Percentiles rank a stretch among this genome's conserved stretches.
These are phyloP conservation scores for Trichoderma koningii DNA, from an alignment of 2,329 filamentous ascomycete species.

Conservation along the genomic window DNA sequence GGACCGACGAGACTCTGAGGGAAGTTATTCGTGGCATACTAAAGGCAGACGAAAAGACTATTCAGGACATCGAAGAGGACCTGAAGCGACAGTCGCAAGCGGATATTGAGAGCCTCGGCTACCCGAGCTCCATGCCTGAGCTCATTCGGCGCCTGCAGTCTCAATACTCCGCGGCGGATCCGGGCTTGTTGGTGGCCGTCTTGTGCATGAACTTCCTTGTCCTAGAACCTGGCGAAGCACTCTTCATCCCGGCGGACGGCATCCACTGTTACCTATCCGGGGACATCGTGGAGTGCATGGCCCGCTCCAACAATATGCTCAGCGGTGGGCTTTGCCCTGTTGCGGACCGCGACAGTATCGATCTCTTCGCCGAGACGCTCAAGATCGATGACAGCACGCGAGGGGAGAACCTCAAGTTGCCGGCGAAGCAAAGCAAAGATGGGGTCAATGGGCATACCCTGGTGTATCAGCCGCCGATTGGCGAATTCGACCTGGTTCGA, in stretches of 20 bases:
- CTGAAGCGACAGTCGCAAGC: not conserved
- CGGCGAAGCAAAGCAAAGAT: not conserved
- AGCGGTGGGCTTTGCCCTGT: not conserved
- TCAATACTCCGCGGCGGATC: not conserved
- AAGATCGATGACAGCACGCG: not conserved
- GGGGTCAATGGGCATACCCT: not conserved
- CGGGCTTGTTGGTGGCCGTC: not conserved
- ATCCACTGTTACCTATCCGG: not conserved
- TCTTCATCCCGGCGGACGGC: conserved; percentile 1
- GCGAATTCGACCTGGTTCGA: not conserved
- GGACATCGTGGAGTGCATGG: conserved; percentile 13
- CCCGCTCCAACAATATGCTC: conserved; percentile 3
- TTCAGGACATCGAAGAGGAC: not conserved
- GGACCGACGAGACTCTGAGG: not conserved
- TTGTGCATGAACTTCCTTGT: conserved; percentile 1
- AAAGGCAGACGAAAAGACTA: not conserved
- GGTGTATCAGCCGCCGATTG: not conserved
- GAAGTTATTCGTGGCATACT: not conserved
- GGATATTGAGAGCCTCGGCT: not conserved
- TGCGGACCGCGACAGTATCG: not conserved
- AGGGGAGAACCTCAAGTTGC: not conserved
- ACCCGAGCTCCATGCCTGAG: not conserved
- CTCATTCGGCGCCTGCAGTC: not conserved
- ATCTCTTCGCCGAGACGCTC: not conserved
- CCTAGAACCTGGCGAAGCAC: not conserved